A percentile compares a stretch with the other conserved stretches of the same genome.
Evolutionary conservation across 257 asterid genomes (phyloP).

Genomic region (Eustoma russellianum): DNA sequence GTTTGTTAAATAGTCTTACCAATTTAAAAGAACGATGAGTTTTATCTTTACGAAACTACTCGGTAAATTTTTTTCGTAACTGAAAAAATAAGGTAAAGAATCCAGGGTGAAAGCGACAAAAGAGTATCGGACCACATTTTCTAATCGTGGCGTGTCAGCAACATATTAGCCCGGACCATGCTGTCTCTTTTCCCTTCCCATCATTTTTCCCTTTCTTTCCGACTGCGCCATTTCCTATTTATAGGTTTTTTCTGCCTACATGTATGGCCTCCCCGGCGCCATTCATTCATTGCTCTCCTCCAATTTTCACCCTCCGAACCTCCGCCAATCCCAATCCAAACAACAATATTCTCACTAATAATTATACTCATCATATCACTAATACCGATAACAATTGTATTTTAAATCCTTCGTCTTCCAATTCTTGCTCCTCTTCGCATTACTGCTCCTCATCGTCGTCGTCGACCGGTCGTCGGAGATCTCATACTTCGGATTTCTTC

Average conservation of each 20-base stretch:
- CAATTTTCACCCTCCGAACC: neutral
- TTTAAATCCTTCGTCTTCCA: slow-evolving; percentile 20
- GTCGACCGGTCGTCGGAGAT: slow-evolving; percentile 17
- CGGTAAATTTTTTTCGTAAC: no score
- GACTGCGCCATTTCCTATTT: neutral
- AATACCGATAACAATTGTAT: neutral
- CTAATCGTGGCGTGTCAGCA: slow-evolving; percentile 2
- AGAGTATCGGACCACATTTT: no score
- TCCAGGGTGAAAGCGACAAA: no score
- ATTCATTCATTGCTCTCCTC: slow-evolving; percentile 22
- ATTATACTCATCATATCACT: neutral
- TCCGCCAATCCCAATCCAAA: slow-evolving; percentile 1
- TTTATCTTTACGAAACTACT: no score
- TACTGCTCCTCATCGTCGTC: slow-evolving; percentile 28
- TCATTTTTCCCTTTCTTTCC: neutral
- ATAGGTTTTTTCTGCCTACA: neutral
- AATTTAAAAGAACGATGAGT: no score
- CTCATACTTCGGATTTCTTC: slow-evolving; percentile 22
- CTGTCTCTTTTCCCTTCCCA: neutral
- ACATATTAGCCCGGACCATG: neutral
- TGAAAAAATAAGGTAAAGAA: no score
- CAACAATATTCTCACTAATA: neutral
- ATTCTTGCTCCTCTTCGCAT: slow-evolving; percentile 36
- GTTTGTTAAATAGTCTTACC: no score
- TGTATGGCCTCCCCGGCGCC: slow-evolving; percentile 37